Percentiles rank a stretch among this genome's conserved stretches.
These are phyloP conservation scores for Zygosaccharomyces pseudobailii DNA, from an alignment of 1,139 yeast species.

Conservation along the genomic window DNA sequence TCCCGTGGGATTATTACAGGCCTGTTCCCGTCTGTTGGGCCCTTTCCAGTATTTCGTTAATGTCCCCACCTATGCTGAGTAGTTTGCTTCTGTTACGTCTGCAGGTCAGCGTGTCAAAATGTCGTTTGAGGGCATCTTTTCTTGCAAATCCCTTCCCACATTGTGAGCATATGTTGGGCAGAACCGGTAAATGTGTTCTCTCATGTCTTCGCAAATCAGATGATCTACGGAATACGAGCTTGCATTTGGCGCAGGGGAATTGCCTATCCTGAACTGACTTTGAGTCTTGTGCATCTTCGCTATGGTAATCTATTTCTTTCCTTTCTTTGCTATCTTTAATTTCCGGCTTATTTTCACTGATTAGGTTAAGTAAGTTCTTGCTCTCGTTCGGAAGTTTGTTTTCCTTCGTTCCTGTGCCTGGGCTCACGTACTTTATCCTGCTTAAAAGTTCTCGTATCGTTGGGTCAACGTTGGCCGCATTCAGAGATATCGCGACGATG, in stretches of 20 bases:
- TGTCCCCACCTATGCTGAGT: constrained; percentile 28
- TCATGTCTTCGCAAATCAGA: constrained; percentile 33
- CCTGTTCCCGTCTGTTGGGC: constrained; percentile 20
- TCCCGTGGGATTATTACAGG: not conserved
- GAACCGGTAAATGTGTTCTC: constrained; percentile 28
- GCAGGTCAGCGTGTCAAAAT: constrained; percentile 67
- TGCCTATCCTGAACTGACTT: constrained; percentile 8
- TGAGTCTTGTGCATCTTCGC: not conserved
- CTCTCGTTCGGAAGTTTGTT: not conserved
- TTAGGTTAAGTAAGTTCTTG: not conserved
- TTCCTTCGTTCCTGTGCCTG: constrained; percentile 4
- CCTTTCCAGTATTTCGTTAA: constrained; percentile 27
- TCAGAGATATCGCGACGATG: constrained; percentile 25
- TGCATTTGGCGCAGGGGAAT: constrained; percentile 29
- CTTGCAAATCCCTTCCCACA: constrained; percentile 83
- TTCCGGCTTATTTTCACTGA: not conserved
- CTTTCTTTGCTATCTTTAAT: not conserved
- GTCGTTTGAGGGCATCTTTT: constrained; percentile 74
- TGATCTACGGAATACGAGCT: constrained; percentile 26
- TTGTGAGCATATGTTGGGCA: constrained; percentile 52
- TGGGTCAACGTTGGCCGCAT: constrained; percentile 28
- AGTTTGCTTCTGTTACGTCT: constrained; percentile 57
- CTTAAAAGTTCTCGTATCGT: constrained; percentile 28
- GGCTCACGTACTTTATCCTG: constrained; percentile 21
- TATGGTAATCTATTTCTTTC: constrained; percentile 1